Evolutionary conservation across 331 rosid species (phyloP), one percentile per base, ranked within the genome.

Genomic region (Quercus phellos): DNA sequence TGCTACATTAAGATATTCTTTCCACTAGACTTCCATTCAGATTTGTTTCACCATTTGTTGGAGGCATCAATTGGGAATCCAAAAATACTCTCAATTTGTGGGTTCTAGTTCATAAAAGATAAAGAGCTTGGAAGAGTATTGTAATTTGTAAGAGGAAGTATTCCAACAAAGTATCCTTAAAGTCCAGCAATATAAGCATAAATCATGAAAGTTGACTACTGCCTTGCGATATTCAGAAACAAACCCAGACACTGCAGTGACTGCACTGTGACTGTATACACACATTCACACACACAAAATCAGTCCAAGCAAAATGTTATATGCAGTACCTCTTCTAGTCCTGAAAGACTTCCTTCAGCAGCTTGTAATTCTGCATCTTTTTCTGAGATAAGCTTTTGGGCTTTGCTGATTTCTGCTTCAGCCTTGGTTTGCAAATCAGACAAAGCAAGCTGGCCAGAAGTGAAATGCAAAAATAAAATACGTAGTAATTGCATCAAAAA

Each of bases 341-440:
- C 99, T 67, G 93, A 81, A 79, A 94, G 96, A 76, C 92, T 88
- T 82, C 90, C 98, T 80, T 92, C 99, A 80, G 91, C 95, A 76
- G 76, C 82, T 10, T 75, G 79, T 74, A 92, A 86, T 85, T 92
- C 99, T 21, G 86, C 83, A 77, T 89, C 96, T 88, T 87, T 94
- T 82, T 92, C 93, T 3, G 80, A 86, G 78, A 89, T 72, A 58
- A 90, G 90, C 68, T 88, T 88, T 84, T 79, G 89, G 55, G 94
- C 94, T 76, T 86, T 89, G 86, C 77, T 79, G 87, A 91, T 88
- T 84, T 85, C 96, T 59, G 82, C 82, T 82, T 89, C 94, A 61
- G 95, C 92, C 78, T 89, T 90, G 80, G 89, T 86, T 91, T 94
- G 99, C 85, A 91, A 82, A 75, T 68, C 77, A 78, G 90, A 87